Evolutionary conservation across 352 stramenopile species (phyloP).

Genomic region (Plasmopara viticola): DNA sequence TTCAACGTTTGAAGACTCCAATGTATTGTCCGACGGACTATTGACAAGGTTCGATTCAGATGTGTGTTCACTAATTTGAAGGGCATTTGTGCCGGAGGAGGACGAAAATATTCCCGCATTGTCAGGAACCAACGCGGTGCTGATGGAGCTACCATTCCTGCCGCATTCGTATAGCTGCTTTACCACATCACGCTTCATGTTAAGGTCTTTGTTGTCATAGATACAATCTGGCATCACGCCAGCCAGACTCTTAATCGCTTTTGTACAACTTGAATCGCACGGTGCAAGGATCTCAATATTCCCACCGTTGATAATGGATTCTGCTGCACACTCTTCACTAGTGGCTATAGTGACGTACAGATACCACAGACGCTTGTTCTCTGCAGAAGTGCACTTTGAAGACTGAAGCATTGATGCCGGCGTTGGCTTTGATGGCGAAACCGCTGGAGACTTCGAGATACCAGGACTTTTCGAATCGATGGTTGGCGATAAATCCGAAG

Average conservation of each 20-base stretch:
- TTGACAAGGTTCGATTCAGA: constrained; percentile 3
- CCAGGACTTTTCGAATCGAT: constrained; percentile 4
- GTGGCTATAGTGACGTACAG: constrained; percentile 14
- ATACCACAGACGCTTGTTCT: constrained; percentile 15
- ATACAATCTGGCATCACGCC: constrained; percentile 26
- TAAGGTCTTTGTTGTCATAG: constrained; percentile 24
- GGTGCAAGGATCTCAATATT: constrained; percentile 22
- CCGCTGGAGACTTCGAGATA: constrained; percentile 2
- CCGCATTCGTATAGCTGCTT: constrained; percentile 11
- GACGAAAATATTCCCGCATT: constrained; percentile 1
- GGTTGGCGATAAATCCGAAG: constrained; percentile 2
- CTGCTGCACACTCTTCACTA: constrained; percentile 17
- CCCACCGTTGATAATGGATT: constrained; percentile 13
- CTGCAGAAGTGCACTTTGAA: constrained; percentile 10
- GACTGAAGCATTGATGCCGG: constrained; percentile 2
- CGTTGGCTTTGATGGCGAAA: constrained; percentile 4
- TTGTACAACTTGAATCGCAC: constrained; percentile 25
- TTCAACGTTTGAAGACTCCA: constrained; percentile 2
- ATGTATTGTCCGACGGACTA: constrained; percentile 1
- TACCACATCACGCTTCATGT: constrained; percentile 28
- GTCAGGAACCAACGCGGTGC: constrained; percentile 2
- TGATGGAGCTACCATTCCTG: constrained; percentile 1
- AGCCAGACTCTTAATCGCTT: constrained; percentile 11
- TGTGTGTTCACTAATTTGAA: background rate
- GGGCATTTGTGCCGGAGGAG: constrained; percentile 1